These are phyloP conservation scores for Komagataella mondaviorum DNA, from an alignment of 805 yeast genomes.

Conservation along the genomic window DNA sequence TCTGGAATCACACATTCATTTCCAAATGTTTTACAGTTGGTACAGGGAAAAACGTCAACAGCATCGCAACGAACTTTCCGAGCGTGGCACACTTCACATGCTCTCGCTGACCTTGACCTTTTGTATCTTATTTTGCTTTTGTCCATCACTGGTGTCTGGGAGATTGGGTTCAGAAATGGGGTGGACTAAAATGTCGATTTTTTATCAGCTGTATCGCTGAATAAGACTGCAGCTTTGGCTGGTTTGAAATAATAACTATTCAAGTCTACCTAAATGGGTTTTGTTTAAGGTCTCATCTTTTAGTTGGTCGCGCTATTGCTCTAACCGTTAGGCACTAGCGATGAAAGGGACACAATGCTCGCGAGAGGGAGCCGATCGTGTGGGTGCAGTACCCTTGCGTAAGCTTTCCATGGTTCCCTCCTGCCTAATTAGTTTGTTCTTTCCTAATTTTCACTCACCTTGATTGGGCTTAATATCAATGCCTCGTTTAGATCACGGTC, in stretches of 20 bases:
- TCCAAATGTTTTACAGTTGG: conserved; percentile 61
- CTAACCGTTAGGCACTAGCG: neutral
- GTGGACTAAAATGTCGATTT: neutral
- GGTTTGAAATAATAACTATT: neutral
- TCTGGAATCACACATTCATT: conserved; percentile 62
- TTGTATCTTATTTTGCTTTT: conserved; percentile 15
- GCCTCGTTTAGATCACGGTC: neutral
- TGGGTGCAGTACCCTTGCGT: too few relatives aligned
- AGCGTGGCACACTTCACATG: conserved; percentile 67
- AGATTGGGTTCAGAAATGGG: neutral
- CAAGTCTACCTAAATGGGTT: neutral
- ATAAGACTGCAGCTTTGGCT: neutral
- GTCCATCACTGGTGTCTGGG: neutral
- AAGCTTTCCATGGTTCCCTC: too few relatives aligned
- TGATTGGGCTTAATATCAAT: neutral
- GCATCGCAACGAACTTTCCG: conserved; percentile 77
- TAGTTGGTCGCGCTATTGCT: neutral
- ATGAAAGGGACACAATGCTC: neutral
- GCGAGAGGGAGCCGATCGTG: neutral
- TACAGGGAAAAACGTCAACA: conserved; percentile 40
- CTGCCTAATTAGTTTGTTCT: too few relatives aligned
- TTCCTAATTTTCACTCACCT: too few relatives aligned
- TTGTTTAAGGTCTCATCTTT: neutral
- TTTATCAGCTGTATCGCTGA: neutral
- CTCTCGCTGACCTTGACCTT: conserved; percentile 52